Evolutionary conservation across 225 moss, liverwort and hornwort genomes (phyloP).

Genomic region (Physcomitrellopsis africana): DNA sequence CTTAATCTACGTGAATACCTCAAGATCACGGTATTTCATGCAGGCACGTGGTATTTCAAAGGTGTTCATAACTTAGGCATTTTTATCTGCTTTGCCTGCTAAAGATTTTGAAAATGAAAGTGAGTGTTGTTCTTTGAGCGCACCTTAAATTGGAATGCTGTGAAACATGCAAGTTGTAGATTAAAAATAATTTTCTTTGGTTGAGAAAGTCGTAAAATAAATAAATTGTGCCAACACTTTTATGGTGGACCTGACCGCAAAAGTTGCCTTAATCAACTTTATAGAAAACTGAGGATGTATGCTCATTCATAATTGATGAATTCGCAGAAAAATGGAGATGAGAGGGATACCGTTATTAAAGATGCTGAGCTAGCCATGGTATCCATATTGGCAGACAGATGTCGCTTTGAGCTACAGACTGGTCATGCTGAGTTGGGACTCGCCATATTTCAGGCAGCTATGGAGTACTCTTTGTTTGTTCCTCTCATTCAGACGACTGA

Average conservation of each 20-base stretch:
- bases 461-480: constrained; percentile 85
- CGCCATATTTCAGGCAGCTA: constrained; percentile 82
- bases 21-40: constrained; percentile 14
- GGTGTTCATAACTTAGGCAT: constrained; percentile 12
- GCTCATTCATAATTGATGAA: constrained; percentile 19
- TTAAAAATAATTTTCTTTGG: constrained; percentile 11
- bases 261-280: not conserved
- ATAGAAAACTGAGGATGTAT: constrained; percentile 8
- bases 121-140: constrained; percentile 14
- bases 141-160: constrained; percentile 12
- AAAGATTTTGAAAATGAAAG: constrained; percentile 23
- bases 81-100: constrained; percentile 14
- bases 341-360: constrained; percentile 33
- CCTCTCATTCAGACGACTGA: constrained; percentile 81
- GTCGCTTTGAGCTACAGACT: constrained; percentile 91
- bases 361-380: constrained; percentile 82
- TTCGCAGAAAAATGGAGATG: constrained; percentile 47
- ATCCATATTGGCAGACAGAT: constrained; percentile 82
- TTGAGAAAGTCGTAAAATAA: constrained; percentile 14
- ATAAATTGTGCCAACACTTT: constrained; percentile 24
- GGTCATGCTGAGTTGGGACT: constrained; percentile 89
- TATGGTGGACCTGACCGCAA: constrained; percentile 7
- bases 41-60: constrained; percentile 20
- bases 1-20: not conserved
- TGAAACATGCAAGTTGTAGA: constrained; percentile 22